Evolutionary conservation across 108 stramenopile genomes (phyloP).

Genomic region (Mediolabrus comicus): DNA sequence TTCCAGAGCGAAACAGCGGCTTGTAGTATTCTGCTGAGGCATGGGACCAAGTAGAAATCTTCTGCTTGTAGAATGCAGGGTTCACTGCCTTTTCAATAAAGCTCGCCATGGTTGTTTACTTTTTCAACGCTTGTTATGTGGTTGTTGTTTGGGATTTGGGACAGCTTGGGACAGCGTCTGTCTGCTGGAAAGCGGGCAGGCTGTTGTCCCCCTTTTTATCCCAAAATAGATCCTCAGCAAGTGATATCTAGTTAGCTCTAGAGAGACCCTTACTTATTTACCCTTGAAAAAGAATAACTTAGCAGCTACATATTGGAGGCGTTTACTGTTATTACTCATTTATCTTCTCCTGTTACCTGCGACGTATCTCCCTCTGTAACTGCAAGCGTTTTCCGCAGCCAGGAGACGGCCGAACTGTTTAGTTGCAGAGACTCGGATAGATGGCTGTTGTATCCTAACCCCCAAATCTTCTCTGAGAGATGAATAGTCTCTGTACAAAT

Average conservation of each 20-base stretch:
- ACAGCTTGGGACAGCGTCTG: too few relatives aligned
- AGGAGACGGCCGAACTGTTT: conserved; percentile 31
- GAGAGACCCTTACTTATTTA: too few relatives aligned
- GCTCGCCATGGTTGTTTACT: conserved; percentile 14
- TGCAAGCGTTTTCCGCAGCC: conserved; percentile 41
- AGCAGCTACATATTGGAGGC: too few relatives aligned
- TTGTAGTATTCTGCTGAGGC: conserved; percentile 45
- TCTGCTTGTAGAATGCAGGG: conserved; percentile 35
- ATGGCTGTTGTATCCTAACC: conserved; percentile 6
- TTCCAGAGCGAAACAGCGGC: conserved; percentile 51
- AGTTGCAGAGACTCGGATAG: conserved; percentile 28
- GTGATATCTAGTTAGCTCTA: too few relatives aligned
- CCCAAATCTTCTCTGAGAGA: conserved; percentile 28
- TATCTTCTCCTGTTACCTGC: background rate
- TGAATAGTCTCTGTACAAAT: conserved; percentile 32
- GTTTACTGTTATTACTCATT: background rate
- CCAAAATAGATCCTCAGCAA: too few relatives aligned
- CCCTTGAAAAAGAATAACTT: too few relatives aligned
- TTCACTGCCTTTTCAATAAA: conserved; percentile 37
- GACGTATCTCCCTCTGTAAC: conserved; percentile 24
- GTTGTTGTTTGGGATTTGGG: too few relatives aligned
- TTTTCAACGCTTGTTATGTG: background rate
- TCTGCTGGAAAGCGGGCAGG: too few relatives aligned
- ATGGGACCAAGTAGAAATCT: background rate
- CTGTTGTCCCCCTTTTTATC: too few relatives aligned